Conservation (phyloP, 2,329 filamentous ascomycete genomes). For the Diaporthe sp. region DNA sequence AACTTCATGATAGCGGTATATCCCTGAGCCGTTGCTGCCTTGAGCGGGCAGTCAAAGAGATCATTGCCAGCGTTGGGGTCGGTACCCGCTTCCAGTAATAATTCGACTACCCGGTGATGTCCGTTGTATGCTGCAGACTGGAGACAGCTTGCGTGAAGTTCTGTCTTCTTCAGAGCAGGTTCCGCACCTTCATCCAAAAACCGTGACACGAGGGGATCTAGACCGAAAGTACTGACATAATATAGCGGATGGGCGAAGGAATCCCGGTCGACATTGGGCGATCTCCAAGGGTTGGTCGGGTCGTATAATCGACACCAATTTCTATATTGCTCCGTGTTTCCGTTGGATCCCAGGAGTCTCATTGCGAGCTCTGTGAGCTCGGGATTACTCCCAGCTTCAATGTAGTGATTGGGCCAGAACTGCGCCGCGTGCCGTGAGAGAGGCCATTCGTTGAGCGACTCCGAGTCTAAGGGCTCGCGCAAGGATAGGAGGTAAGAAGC, state of each 20-base stretch:
- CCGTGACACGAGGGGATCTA: not conserved
- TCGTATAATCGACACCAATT: not conserved
- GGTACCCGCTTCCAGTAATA: too few relatives aligned
- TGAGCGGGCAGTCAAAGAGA: too few relatives aligned
- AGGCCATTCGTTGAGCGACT: not conserved
- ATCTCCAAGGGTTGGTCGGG: not conserved
- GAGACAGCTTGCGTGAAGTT: too few relatives aligned
- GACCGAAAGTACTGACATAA: not conserved
- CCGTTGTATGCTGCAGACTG: too few relatives aligned
- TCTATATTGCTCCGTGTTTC: not conserved
- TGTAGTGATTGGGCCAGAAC: not conserved
- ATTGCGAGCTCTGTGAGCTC: not conserved
- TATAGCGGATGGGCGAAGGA: not conserved
- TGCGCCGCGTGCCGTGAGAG: not conserved
- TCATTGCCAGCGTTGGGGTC: too few relatives aligned
- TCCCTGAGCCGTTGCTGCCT: too few relatives aligned
- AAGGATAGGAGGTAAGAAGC: not conserved
- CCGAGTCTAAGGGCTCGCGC: not conserved
- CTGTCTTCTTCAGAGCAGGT: too few relatives aligned
- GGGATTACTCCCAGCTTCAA: not conserved
- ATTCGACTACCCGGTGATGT: too few relatives aligned
- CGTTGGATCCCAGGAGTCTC: not conserved
- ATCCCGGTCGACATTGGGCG: not conserved
- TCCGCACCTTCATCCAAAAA: too few relatives aligned
- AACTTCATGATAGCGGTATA: too few relatives aligned